Evolutionary conservation across 2,329 filamentous ascomycete genomes (phyloP).

Genomic region (Colletotrichum sp.): DNA sequence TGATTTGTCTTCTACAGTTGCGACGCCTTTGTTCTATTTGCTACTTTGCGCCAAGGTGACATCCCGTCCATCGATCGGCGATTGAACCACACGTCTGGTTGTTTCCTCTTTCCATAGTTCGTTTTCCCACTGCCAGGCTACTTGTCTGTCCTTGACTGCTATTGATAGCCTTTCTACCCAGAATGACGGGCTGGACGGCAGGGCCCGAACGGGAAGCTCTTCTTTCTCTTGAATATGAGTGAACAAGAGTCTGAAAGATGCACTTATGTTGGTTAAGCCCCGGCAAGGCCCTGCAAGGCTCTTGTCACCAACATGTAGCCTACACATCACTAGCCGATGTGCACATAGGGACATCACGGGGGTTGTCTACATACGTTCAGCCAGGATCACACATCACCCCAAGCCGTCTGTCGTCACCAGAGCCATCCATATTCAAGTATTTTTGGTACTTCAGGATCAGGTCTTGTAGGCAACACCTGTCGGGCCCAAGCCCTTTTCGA

Average conservation of each 20-base stretch:
- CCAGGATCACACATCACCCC: background rate
- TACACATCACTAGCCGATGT: accelerated
- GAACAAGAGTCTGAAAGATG: background rate
- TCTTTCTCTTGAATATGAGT: background rate
- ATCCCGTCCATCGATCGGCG: background rate
- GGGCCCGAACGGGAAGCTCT: accelerated
- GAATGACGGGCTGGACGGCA: background rate
- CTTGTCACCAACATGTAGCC: background rate
- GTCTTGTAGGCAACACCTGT: background rate
- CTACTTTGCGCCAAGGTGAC: background rate
- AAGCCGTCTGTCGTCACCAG: background rate
- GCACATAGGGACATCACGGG: background rate
- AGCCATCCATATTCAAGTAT: background rate
- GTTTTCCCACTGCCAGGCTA: background rate
- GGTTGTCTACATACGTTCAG: background rate
- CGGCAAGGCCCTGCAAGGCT: background rate
- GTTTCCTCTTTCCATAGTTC: accelerated
- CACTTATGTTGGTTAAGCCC: background rate
- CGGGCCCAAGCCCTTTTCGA: background rate
- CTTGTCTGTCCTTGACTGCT: accelerated
- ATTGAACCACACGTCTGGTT: background rate
- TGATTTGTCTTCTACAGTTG: background rate
- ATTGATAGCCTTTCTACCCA: background rate
- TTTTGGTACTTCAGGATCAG: background rate
- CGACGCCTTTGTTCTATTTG: background rate